Conservation (phyloP, 257 asterid species). For the Solanum bulbocastanum region DNA sequence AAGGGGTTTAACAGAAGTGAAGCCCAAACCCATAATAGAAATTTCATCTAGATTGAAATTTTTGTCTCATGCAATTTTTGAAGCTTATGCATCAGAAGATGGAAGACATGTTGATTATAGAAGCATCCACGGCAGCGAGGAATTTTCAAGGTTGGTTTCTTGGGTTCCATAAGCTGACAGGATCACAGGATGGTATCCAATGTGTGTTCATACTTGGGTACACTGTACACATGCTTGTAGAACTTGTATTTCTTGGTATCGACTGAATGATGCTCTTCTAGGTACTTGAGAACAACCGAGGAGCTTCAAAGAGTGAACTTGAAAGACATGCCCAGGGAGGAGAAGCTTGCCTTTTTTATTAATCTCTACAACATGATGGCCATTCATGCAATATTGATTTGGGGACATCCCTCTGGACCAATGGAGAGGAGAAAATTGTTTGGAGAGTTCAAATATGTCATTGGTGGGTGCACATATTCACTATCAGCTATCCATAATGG, state of each 20-base stretch:
- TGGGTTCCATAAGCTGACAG: not conserved
- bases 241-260: not conserved
- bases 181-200: not conserved
- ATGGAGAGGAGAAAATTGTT: slow-evolving; percentile 62
- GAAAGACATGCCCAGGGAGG: slow-evolving; percentile 63
- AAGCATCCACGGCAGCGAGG: slow-evolving; percentile 89
- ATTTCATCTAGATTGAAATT: slow-evolving; percentile 68
- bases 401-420: slow-evolving; percentile 71
- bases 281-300: slow-evolving; percentile 77
- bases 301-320: slow-evolving; percentile 87
- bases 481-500: slow-evolving; percentile 82
- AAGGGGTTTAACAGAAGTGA: slow-evolving; percentile 68
- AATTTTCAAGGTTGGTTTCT: slow-evolving; percentile 65
- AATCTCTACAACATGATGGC: slow-evolving; percentile 78
- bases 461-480: slow-evolving; percentile 78
- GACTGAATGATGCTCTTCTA: slow-evolving; percentile 6
- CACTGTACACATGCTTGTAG: not conserved
- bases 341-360: slow-evolving; percentile 73
- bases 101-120: slow-evolving; percentile 68
- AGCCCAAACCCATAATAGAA: slow-evolving; percentile 74
- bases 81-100: slow-evolving; percentile 76
- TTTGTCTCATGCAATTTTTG: slow-evolving; percentile 53
- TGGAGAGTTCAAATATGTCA: slow-evolving; percentile 86
- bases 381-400: slow-evolving; percentile 57
- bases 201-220: not conserved